Evolutionary conservation across 805 yeast species (phyloP).

Genomic region (Sporopachydermia lactativora): DNA sequence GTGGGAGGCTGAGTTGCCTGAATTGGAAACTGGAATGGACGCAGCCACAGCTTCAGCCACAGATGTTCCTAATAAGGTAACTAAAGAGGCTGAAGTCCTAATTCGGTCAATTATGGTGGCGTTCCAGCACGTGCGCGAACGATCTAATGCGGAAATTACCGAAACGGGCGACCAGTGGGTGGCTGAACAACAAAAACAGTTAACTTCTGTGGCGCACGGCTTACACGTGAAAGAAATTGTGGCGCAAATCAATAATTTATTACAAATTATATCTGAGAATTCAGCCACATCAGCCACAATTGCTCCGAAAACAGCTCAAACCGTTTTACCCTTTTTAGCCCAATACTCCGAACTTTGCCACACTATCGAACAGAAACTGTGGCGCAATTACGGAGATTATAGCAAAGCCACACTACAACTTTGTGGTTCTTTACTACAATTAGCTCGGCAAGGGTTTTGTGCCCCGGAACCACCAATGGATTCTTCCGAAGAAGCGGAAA

Average conservation of each 20-base stretch:
- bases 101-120: conserved; percentile 49
- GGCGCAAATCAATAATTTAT: conserved; percentile 21
- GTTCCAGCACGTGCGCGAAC: conserved; percentile 41
- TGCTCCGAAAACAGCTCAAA: too few relatives aligned
- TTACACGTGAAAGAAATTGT: conserved; percentile 27
- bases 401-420: conserved; percentile 52
- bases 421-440: conserved; percentile 35
- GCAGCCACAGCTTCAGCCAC: conserved; percentile 20
- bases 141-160: conserved; percentile 15
- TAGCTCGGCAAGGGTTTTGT: conserved; percentile 81
- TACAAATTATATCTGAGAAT: too few relatives aligned
- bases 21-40: conserved; percentile 17
- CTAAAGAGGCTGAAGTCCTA: conserved; percentile 14
- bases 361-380: conserved; percentile 28
- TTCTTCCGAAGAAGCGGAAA: conserved; percentile 41
- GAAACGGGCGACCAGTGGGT: conserved; percentile 63
- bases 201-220: conserved; percentile 27
- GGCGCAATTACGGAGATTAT: conserved; percentile 34
- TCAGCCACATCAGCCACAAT: too few relatives aligned
- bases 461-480: conserved; percentile 71
- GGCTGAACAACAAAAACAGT: conserved; percentile 32
- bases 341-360: conserved; percentile 41
- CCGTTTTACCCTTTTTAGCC: conserved; percentile 47
- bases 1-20: conserved; percentile 16
- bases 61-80: not conserved